Conservation (phyloP, 768 basidiomycete species). For the Pulveroboletus frians region DNA sequence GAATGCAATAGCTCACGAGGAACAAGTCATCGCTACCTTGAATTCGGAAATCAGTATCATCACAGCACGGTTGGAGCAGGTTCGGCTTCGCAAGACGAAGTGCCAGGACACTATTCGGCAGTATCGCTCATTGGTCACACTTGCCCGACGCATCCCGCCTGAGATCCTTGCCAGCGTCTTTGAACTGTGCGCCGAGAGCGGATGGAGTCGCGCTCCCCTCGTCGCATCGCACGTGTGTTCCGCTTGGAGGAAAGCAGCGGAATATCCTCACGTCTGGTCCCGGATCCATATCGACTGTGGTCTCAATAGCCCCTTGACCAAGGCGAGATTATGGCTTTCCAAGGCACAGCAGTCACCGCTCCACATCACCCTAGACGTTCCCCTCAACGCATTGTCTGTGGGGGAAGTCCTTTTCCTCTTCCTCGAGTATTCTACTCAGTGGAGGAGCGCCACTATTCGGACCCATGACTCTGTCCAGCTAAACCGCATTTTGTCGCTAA, state of each 20-base stretch:
- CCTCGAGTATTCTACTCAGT: constrained; percentile 35
- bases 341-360: constrained; percentile 42
- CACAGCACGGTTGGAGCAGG: constrained; percentile 34
- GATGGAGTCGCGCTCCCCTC: constrained; percentile 52
- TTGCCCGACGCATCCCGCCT: constrained; percentile 50
- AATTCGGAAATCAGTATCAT: constrained; percentile 42
- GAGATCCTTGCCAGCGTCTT: constrained; percentile 55
- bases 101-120: constrained; percentile 41
- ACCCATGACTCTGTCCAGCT: constrained; percentile 35
- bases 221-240: constrained; percentile 55
- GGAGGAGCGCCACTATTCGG: constrained; percentile 41
- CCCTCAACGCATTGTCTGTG: constrained; percentile 27
- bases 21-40: constrained; percentile 37
- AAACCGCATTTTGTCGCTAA: constrained; percentile 36
- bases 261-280: constrained; percentile 53
- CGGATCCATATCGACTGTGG: constrained; percentile 48
- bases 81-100: constrained; percentile 39
- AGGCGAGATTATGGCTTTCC: constrained; percentile 48
- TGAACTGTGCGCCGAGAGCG: constrained; percentile 43
- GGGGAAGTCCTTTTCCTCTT: constrained; percentile 39
- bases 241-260: constrained; percentile 51
- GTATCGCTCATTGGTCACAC: constrained; percentile 44
- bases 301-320: constrained; percentile 35
- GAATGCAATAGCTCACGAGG: constrained; percentile 32
- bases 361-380: constrained; percentile 40